Percentiles rank a stretch among this genome's conserved stretches.
Conservation (phyloP, 2,329 filamentous ascomycete species). For the Aureobasidium melanogenum region DNA sequence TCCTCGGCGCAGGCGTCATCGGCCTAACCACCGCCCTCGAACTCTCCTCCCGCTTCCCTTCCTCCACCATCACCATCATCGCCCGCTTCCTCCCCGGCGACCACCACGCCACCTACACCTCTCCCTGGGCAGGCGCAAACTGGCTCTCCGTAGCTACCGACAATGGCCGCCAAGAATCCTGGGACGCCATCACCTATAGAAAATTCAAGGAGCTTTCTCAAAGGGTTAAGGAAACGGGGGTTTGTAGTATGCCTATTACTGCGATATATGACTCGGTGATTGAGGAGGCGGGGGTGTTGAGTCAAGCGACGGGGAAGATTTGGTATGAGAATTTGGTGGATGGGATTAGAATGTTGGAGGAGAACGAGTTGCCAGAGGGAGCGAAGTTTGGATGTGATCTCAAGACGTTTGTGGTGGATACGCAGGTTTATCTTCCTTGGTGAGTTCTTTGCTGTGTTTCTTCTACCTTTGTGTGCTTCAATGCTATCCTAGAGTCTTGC, state of each 20-base stretch:
- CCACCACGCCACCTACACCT: slow-evolving; percentile 77
- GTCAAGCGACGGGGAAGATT: neutral
- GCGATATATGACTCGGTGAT: neutral
- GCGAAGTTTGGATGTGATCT: slow-evolving; percentile 9
- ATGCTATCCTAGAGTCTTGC: neutral
- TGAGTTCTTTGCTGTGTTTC: neutral
- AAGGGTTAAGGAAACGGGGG: neutral
- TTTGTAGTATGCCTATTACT: neutral
- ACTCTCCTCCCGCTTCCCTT: slow-evolving; percentile 28
- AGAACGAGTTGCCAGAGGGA: neutral
- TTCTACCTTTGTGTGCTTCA: neutral
- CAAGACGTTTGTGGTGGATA: slow-evolving; percentile 3
- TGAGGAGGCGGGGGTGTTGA: neutral
- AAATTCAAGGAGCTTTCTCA: neutral
- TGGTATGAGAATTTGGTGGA: slow-evolving; percentile 4
- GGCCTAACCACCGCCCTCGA: slow-evolving; percentile 54
- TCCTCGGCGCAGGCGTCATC: slow-evolving; percentile 44
- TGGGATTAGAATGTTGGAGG: neutral
- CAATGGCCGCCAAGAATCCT: slow-evolving; percentile 2
- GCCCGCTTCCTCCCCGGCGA: slow-evolving; percentile 85
- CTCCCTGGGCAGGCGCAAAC: slow-evolving; percentile 77
- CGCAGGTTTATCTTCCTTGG: slow-evolving; percentile 11
- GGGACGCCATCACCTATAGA: neutral
- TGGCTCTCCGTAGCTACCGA: slow-evolving; percentile 57
- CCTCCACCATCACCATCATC: slow-evolving; percentile 54